Evolutionary conservation across 2,329 filamentous ascomycete genomes (phyloP), one percentile per base, ranked within the genome.

Genomic region (Penicillium palitans): DNA sequence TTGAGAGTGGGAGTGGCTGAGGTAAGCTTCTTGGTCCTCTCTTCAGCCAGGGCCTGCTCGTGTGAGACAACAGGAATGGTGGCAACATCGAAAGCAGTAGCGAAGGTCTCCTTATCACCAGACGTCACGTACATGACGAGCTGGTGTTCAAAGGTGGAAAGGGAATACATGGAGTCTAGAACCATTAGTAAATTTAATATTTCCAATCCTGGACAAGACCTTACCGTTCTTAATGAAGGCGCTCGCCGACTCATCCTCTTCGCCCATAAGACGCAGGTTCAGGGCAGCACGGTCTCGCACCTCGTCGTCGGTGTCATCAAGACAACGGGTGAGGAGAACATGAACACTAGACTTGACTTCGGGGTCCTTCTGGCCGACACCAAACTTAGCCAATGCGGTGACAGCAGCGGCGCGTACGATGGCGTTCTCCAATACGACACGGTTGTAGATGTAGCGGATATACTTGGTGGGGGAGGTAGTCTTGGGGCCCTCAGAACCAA

Each of bases 401-500:
- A 98, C 96, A 52, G 95, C 95, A 10, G 95, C 93, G 49, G 95
- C 95, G 67, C 95, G 86, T 21, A 99, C 93, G 62, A 97, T 92
- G 41, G 95, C 92, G 73, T 99, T 99, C 78, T 99, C 95, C 52
- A 99, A 80, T 17, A 99, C 95, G 24, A 99, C 93, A 59, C 95
- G 87, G 80, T 99, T 99, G 82, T 99, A 99, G 72, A 99, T 99
- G 78, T 98, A 99, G 58, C 95, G 90, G 68, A 99, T 96, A 76
- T 97, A 99, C 83, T 99, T 98, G 57, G 95, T 98, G 0, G 95
- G 95, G 69, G 97, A 91, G 17, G 90, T 88, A 3, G 93, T 97
- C 80, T 95, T 96, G 63, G 95, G 95, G 0, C 95, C 95, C 79
- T 99, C 95, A 29, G 93, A 84, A 69, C 95, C 95, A 44, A 99